Base-by-base conservation (phyloP, 305 asterid species). In the Fraxinus nigra region DNA sequence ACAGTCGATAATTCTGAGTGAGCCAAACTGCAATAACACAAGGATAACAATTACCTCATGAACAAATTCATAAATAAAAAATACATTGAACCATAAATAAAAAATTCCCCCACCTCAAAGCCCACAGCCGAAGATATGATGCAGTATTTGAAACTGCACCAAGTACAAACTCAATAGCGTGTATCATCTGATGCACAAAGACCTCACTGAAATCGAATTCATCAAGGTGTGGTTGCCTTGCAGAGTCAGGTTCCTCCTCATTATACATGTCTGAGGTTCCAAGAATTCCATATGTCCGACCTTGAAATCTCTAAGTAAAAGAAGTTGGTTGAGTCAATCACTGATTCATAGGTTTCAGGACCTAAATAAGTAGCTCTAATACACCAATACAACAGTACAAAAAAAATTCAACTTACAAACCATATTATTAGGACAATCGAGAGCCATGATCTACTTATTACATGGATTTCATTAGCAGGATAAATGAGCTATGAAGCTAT, bases 61-160 rank as follows among this genome's bases (percentile, higher is more conserved):
- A 79, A 84, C 59, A 51, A 67, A 76, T 85, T 61, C 73, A 82
- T 14, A 78, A 74, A 78, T 82, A 80, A 63, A 76, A 79, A 28
- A 72, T 51, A 75, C 48, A 54, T 48, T 78, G 54, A 84, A 77
- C 26, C 18, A n/a, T 46, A 83, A 59, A 80, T 40, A 40, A 56
- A 75, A 83, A 54, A 7, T 4, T 74, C 73, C 73, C 80, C 35
- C 84, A 96, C 99, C 99, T 96, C 88, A 96, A 89, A 80, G 98
- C 99, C 99, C 99, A 96, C 54, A 96, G 90, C 79, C 98, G 93
- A 80, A 94, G 99, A 85, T 96, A 94, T 30, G 99, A 96, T 75
- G 99, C 98, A 75, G 99, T 96, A 86, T 96, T 96, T 72, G 99
- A 94, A 85, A 96, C 99, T 59, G 99, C 97, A 78, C 99, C 99